Conservation (phyloP, 2,329 filamentous ascomycete species). For the Arthrinium puccinioides region DNA sequence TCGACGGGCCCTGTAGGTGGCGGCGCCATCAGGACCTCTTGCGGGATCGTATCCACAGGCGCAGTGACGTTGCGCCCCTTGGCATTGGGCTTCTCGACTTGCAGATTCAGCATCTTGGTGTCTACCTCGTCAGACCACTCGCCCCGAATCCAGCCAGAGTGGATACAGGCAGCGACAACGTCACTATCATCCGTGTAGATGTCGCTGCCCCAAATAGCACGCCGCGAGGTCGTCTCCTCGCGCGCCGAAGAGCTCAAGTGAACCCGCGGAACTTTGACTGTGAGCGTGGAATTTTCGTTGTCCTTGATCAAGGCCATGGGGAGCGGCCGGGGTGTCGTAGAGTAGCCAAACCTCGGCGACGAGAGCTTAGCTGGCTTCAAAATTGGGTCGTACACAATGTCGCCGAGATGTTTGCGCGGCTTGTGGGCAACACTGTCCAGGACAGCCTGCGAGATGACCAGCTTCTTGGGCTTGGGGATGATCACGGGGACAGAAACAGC, state of each 20-base stretch:
- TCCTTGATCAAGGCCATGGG: constrained; percentile 65
- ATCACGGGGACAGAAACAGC: constrained; percentile 29
- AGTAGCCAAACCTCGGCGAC: constrained; percentile 34
- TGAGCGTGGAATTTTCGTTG: constrained; percentile 85
- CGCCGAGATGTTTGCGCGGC: constrained; percentile 75
- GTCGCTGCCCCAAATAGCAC: constrained; percentile 86
- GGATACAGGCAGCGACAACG: constrained; percentile 84
- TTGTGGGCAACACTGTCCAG: constrained; percentile 63
- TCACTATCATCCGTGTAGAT: constrained; percentile 96
- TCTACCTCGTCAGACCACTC: constrained; percentile 80
- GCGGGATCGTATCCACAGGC: constrained; percentile 20
- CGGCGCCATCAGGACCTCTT: constrained; percentile 42
- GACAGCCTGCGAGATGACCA: constrained; percentile 62
- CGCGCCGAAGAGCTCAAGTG: constrained; percentile 64
- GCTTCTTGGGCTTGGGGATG: constrained; percentile 54
- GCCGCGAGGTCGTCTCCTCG: constrained; percentile 75
- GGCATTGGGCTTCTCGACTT: constrained; percentile 28
- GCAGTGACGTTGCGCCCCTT: constrained; percentile 18
- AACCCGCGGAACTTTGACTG: constrained; percentile 75
- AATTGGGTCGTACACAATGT: constrained; percentile 69
- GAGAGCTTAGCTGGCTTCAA: constrained; percentile 47
- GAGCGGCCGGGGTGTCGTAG: constrained; percentile 60
- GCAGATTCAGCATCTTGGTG: constrained; percentile 54
- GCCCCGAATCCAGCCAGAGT: constrained; percentile 85
- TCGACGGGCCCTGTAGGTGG: constrained; percentile 54